Percentiles rank a stretch among this genome's conserved stretches.
phyloP scores from a whole-genome alignment of 2,329 filamentous ascomycete genomes.

The Furcasterigmium sp. region DNA sequence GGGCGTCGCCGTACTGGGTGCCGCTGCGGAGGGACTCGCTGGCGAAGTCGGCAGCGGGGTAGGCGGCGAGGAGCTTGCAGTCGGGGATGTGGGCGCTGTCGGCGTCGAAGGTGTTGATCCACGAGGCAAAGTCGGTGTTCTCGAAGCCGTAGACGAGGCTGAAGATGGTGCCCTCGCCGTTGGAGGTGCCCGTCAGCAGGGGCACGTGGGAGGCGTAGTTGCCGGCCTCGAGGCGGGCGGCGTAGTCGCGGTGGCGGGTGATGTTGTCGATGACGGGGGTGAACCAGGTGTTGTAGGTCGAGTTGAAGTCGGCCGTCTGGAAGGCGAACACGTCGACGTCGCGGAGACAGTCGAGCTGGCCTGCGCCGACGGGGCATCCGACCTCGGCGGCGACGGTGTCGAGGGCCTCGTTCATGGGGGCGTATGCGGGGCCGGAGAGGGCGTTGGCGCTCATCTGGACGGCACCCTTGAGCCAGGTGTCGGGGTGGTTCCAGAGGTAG shows the following conservation, averaged over 20 bases:
- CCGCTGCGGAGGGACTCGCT: slow-evolving; percentile 34
- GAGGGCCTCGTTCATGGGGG: slow-evolving; percentile 27
- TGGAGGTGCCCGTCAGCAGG: slow-evolving; percentile 26
- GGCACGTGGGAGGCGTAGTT: slow-evolving; percentile 27
- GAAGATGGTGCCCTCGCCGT: slow-evolving; percentile 31
- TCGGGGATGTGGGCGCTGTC: slow-evolving; percentile 31
- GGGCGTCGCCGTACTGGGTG: slow-evolving; percentile 36
- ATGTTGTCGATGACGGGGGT: slow-evolving; percentile 28
- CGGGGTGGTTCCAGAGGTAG: slow-evolving; percentile 34
- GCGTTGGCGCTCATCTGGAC: slow-evolving; percentile 37
- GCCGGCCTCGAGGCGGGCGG: slow-evolving; percentile 16
- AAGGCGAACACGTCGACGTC: slow-evolving; percentile 20
- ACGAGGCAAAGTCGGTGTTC: slow-evolving; percentile 21
- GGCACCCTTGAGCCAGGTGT: slow-evolving; percentile 28
- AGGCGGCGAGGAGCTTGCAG: slow-evolving; percentile 22
- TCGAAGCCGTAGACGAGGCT: slow-evolving; percentile 25
- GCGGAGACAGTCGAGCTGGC: slow-evolving; percentile 32
- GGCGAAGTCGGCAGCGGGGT: slow-evolving; percentile 26
- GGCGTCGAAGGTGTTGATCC: slow-evolving; percentile 30
- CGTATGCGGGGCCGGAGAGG: slow-evolving; percentile 31
- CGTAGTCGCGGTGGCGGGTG: slow-evolving; percentile 26
- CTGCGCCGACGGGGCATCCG: slow-evolving; percentile 23
- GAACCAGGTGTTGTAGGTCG: slow-evolving; percentile 35
- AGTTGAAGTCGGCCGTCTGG: slow-evolving; percentile 25
- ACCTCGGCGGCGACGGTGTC: slow-evolving; percentile 29